Conservation (phyloP, 108 stramenopile species). For the Chaetoceros tenuissimus region DNA sequence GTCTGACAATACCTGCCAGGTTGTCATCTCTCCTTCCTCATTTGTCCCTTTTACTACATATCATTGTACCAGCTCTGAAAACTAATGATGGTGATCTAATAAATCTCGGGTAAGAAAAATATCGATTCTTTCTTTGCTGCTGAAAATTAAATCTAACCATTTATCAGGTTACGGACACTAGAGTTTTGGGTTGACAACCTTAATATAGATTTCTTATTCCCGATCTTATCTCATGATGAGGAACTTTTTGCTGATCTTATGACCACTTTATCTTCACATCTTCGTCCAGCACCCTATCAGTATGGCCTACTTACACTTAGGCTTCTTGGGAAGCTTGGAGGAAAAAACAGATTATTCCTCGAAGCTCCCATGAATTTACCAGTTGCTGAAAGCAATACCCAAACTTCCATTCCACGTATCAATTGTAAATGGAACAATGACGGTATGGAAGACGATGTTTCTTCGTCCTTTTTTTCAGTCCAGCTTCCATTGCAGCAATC, state of each 20-base stretch:
- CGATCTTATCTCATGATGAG: constrained; percentile 49
- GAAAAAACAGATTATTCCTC: constrained; percentile 85
- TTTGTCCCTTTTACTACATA: constrained; percentile 76
- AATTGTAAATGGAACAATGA: constrained; percentile 12
- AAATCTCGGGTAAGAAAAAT: constrained; percentile 56
- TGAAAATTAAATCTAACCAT: not conserved
- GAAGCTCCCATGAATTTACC: constrained; percentile 43
- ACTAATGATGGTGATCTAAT: constrained; percentile 76
- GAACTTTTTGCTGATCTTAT: constrained; percentile 50
- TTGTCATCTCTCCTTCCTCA: constrained; percentile 87
- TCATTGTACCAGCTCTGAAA: constrained; percentile 81
- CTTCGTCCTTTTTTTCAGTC: constrained; percentile 18
- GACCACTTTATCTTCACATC: constrained; percentile 73
- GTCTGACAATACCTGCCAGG: constrained; percentile 86
- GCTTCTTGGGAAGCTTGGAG: constrained; percentile 91
- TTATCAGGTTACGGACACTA: constrained; percentile 54
- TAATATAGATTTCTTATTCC: constrained; percentile 80
- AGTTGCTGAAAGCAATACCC: constrained; percentile 1
- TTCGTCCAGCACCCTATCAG: constrained; percentile 90
- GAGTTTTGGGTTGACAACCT: constrained; percentile 98
- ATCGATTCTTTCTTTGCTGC: not conserved
- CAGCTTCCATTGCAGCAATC: constrained; percentile 27
- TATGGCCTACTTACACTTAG: constrained; percentile 86
- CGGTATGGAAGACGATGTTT: constrained; percentile 18
- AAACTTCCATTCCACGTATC: not conserved